Base-by-base conservation (phyloP, 202 grass and related monocot species). In the Setaria viridis region DNA sequence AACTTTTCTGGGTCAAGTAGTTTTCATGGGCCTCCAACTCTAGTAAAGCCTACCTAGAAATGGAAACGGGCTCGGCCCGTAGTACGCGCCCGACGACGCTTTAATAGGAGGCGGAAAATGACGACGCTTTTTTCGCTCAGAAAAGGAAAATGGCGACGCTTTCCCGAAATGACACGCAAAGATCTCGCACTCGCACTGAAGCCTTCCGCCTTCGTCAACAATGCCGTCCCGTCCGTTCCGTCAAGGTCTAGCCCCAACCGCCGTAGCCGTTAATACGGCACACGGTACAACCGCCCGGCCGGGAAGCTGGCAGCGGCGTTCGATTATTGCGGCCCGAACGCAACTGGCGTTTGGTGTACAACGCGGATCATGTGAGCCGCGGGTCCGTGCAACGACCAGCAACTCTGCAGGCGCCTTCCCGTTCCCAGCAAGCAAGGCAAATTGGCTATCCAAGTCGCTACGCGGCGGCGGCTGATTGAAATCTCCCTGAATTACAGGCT, bases 291-390 rank as follows among this genome's bases (percentile, higher is more conserved):
- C 75, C 58, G 76, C 30, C 77, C 30, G 62, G 30, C 43, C 43
- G 43, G 4, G 4, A 66, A 64, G 59, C 25, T 49, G 42, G 74
- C 66, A 47, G 57, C 57, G 20, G 57, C 57, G 20, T 55, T 58
- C 12, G 37, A 19, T 73, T 41, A 59, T 58, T 47, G 74, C 73
- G 13, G 71, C 48, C 35, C 48, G 48, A 55, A 85, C 25, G 64
- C 25, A 37, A 37, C 51, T 11, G 3, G 56, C 2, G 9, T 79
- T 25, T 25, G 25, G 25, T 25, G 25, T 5, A 50, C 84, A 21
- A 10, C 42, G 16, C 43, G 11, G 10, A 71, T 51, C 84, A 63
- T 5, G 56, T 80, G 76, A 80, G 5, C 55, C 32, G 20, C 41
- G 42, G 46, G 3, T 12, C 74, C 79, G 53, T 77, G 79, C 20